Evolutionary conservation across 345 rosid genomes (phyloP).

Genomic region (Boechera divaricarpa): DNA sequence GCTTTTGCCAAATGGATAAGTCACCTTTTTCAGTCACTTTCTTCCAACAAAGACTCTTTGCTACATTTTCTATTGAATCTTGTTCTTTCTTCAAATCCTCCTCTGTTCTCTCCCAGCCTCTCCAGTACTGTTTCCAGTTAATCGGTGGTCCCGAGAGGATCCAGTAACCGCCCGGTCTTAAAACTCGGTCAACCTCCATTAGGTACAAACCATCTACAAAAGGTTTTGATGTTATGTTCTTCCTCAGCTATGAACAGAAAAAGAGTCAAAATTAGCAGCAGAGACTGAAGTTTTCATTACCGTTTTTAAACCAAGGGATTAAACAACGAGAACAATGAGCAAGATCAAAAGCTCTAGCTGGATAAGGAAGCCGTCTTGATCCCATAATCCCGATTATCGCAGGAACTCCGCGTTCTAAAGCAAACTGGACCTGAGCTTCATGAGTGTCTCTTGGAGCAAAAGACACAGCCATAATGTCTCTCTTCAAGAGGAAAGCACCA

Average conservation of each 20-base stretch:
- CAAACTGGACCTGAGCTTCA: slow-evolving; percentile 97
- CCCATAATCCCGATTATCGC: slow-evolving; percentile 90
- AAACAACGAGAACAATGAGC: slow-evolving; percentile 98
- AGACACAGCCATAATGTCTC: slow-evolving; percentile 79
- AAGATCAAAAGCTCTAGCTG: slow-evolving; percentile 95
- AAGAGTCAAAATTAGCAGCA: not conserved
- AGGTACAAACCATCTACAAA: slow-evolving; percentile 80
- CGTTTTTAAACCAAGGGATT: slow-evolving; percentile 77
- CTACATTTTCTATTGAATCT: slow-evolving; percentile 80
- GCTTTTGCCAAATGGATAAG: slow-evolving; percentile 84
- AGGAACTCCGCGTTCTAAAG: slow-evolving; percentile 97
- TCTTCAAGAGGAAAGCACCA: slow-evolving; percentile 88
- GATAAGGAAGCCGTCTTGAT: slow-evolving; percentile 87
- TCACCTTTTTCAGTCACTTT: slow-evolving; percentile 78
- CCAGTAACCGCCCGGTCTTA: slow-evolving; percentile 99
- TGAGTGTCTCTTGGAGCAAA: slow-evolving; percentile 98
- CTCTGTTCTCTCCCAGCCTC: slow-evolving; percentile 90
- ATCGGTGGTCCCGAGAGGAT: slow-evolving; percentile 96
- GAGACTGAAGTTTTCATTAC: slow-evolving; percentile 44
- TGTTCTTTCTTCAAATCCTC: slow-evolving; percentile 86
- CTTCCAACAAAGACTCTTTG: slow-evolving; percentile 89
- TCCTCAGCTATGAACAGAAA: slow-evolving; percentile 5
- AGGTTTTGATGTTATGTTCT: slow-evolving; percentile 25
- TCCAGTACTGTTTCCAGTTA: slow-evolving; percentile 88
- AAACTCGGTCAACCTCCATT: slow-evolving; percentile 84